Evolutionary conservation across 129 eudicot genomes (phyloP), one percentile per base, ranked within the genome.

Genomic region (Lactuca saligna): DNA sequence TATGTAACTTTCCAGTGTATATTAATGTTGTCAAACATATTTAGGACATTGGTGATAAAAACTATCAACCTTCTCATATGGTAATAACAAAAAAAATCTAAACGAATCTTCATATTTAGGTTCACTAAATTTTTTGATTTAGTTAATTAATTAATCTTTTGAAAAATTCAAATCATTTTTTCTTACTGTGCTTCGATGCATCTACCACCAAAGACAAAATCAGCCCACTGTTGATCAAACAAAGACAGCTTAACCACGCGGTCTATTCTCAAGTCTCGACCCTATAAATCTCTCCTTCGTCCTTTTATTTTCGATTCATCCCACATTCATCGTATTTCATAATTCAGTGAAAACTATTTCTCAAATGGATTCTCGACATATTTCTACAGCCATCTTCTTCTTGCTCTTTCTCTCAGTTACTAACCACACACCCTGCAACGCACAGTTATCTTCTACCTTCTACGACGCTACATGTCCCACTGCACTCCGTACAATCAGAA

Each of bases 371-470:
- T 60, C 49, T 35, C 38, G 11, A 20, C 42, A 29, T 61, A 60
- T 8, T 53, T 50, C 12, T 60, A 25, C 49, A 68, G 1, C 53
- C 2, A 46, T 68, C 69, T 37, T 57, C 6, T 31, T 76, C 70
- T 53, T 76, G 16, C 34, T 68, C 15, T 17, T 76, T 39, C 31
- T 76, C 39, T 68, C 8, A 7, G 12, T 67, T 61, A 39, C 70
- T 7, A 61, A 49, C 61, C 69, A 51, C 20, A 67, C 37, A 75
- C 69, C 69, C 44, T 59, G 35, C 6, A 31, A 68, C 31, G 80
- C 80, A 39, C 80, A 69, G 12, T 29, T 75, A 39, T 75, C 80
- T n/a, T 10, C 80, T 29, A 68, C 80, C 7, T 75, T 68, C 75
- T 75, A 75, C 2, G 74, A 75, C 7, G 14, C 0, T 75, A 60